Percentiles rank a stretch among this genome's conserved stretches.
These are phyloP conservation scores for Nitzschia putrida DNA, from an alignment of 108 stramenopile species.

Conservation along the genomic window DNA sequence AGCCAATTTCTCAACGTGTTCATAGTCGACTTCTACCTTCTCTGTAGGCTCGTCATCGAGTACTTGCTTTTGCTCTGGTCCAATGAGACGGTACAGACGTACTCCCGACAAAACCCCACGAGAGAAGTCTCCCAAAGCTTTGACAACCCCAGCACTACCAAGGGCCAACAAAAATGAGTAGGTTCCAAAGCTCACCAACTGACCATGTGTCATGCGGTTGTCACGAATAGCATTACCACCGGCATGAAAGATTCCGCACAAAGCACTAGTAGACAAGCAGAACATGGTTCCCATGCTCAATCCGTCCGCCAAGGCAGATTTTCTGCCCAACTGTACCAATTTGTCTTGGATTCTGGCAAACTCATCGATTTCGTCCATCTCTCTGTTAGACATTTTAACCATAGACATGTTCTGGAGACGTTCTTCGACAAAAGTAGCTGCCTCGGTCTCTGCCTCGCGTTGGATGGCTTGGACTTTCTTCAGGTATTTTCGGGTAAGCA, in stretches of 20 bases:
- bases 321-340: slow-evolving; percentile 48
- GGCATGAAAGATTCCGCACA: slow-evolving; percentile 71
- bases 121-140: slow-evolving; percentile 61
- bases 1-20: slow-evolving; percentile 51
- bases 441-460: slow-evolving; percentile 51
- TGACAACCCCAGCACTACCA: slow-evolving; percentile 79
- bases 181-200: slow-evolving; percentile 78
- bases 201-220: slow-evolving; percentile 72
- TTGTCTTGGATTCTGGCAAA: slow-evolving; percentile 62
- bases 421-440: slow-evolving; percentile 81
- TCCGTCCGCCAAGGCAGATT: slow-evolving; percentile 68
- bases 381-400: slow-evolving; percentile 74
- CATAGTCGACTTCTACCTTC: not conserved
- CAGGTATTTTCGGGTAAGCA: slow-evolving; percentile 68
- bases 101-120: slow-evolving; percentile 67
- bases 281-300: slow-evolving; percentile 86
- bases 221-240: slow-evolving; percentile 71
- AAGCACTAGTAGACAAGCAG: slow-evolving; percentile 62
- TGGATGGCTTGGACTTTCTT: slow-evolving; percentile 63
- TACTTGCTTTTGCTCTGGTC: slow-evolving; percentile 1
- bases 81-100: slow-evolving; percentile 42
- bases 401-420: slow-evolving; percentile 63
- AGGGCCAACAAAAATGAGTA: slow-evolving; percentile 85
- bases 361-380: slow-evolving; percentile 64
- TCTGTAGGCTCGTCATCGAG: not conserved